A percentile compares a stretch with the other conserved stretches of the same genome.
Conservation (phyloP, 2,329 filamentous ascomycete genomes). For the Penicillium capsulatum region DNA sequence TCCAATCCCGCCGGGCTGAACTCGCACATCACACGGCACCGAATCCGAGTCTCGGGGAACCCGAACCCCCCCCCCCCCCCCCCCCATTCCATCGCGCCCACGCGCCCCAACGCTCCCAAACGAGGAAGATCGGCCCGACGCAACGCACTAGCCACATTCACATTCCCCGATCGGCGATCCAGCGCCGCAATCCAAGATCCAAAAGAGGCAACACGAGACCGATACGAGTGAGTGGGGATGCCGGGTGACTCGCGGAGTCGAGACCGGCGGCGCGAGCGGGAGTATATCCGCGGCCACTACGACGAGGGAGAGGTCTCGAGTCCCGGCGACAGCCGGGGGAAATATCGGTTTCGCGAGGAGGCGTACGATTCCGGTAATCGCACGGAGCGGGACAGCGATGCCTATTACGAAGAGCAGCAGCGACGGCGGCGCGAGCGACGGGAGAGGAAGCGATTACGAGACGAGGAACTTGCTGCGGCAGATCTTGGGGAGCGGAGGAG, state of each 20-base stretch:
- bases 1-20: neutral
- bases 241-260: slow-evolving; percentile 33
- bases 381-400: slow-evolving; percentile 19
- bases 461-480: slow-evolving; percentile 19
- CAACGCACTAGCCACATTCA: slow-evolving; percentile 1
- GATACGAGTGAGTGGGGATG: slow-evolving; percentile 21
- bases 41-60: no score
- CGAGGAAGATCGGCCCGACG: slow-evolving; percentile 1
- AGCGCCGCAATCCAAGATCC: slow-evolving; percentile 7
- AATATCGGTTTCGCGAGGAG: slow-evolving; percentile 20
- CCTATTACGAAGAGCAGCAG: slow-evolving; percentile 17
- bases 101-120: neutral
- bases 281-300: slow-evolving; percentile 19
- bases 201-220: neutral
- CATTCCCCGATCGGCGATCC: neutral
- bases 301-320: slow-evolving; percentile 15
- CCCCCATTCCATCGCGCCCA: neutral
- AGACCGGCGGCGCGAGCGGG: slow-evolving; percentile 25
- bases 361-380: slow-evolving; percentile 25
- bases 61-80: no score
- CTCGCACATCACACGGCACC: neutral
- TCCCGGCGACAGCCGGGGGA: slow-evolving; percentile 12
- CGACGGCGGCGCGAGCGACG: slow-evolving; percentile 13
- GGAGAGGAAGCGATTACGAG: no score
- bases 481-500: slow-evolving; percentile 20